Conservation (phyloP, 345 rosid species). For the Hypericum perforatum region DNA sequence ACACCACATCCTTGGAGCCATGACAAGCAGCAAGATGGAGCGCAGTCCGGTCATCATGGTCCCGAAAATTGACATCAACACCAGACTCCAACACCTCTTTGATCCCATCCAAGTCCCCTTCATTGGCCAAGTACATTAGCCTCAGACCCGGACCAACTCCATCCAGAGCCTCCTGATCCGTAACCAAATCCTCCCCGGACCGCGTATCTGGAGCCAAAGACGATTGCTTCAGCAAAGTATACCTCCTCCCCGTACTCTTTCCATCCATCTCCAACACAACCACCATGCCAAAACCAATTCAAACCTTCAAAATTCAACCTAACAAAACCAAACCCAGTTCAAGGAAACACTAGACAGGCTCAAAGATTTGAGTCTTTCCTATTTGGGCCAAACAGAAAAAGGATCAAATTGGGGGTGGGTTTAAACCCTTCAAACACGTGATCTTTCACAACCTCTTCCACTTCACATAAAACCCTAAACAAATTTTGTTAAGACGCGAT, state of each 20-base stretch:
- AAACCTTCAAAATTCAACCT: too few relatives aligned
- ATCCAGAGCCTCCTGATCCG: conserved; percentile 26
- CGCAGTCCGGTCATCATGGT: conserved; percentile 66
- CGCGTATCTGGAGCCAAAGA: conserved; percentile 59
- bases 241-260: conserved; percentile 27
- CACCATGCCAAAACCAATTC: too few relatives aligned
- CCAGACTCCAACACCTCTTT: conserved; percentile 51
- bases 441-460: too few relatives aligned
- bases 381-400: too few relatives aligned
- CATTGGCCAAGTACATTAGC: conserved; percentile 67
- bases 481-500: too few relatives aligned
- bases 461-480: too few relatives aligned
- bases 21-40: conserved; percentile 75
- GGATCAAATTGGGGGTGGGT: too few relatives aligned
- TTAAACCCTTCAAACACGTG: too few relatives aligned
- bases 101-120: conserved; percentile 62
- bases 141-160: conserved; percentile 43
- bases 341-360: too few relatives aligned
- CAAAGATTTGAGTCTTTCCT: too few relatives aligned
- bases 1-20: conserved; percentile 45
- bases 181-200: conserved; percentile 25
- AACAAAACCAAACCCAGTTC: too few relatives aligned
- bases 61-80: conserved; percentile 53
- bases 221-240: conserved; percentile 52
- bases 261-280: conserved; percentile 37